Percentiles rank a stretch among this genome's conserved stretches.
Conservation (phyloP, 2,329 filamentous ascomycete genomes). For the Bertia moriformis region DNA sequence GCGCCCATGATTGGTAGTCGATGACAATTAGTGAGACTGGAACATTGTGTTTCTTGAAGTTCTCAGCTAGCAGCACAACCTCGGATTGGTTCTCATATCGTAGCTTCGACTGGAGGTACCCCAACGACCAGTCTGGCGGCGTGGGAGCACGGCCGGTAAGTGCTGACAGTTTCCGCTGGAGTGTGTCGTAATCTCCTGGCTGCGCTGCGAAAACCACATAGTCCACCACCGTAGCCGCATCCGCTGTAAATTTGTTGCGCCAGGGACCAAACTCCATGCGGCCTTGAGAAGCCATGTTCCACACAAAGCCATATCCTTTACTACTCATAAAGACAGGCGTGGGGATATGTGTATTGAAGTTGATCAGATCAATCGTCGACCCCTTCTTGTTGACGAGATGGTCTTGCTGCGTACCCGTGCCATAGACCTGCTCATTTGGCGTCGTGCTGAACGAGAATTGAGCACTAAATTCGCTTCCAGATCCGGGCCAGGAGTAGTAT, state of each 20-base stretch:
- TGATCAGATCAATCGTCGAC: conserved; percentile 12
- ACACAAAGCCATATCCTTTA: conserved; percentile 13
- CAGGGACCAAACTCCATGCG: conserved; percentile 13
- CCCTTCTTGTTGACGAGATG: conserved; percentile 15
- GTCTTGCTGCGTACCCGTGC: conserved; percentile 14
- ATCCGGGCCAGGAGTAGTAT: conserved; percentile 17
- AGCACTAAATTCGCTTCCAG: conserved; percentile 17
- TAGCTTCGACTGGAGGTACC: conserved; percentile 14
- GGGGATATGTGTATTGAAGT: conserved; percentile 15
- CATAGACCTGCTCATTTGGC: conserved; percentile 15
- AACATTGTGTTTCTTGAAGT: conserved; percentile 12
- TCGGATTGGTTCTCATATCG: conserved; percentile 15
- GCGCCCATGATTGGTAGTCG: conserved; percentile 14
- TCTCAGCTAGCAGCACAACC: conserved; percentile 11
- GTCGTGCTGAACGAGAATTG: conserved; percentile 19
- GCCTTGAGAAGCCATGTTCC: conserved; percentile 13
- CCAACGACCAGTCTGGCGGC: conserved; percentile 13
- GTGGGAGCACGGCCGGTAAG: conserved; percentile 12
- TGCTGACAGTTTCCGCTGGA: conserved; percentile 11
- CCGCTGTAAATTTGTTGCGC: conserved; percentile 11
- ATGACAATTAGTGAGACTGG: conserved; percentile 14
- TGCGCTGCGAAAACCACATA: conserved; percentile 12
- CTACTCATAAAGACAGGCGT: conserved; percentile 13
- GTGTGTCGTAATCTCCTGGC: conserved; percentile 12
- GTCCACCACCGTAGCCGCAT: conserved; percentile 13